Conservation (phyloP, 2,329 filamentous ascomycete species). For the Cercospora sp. region DNA sequence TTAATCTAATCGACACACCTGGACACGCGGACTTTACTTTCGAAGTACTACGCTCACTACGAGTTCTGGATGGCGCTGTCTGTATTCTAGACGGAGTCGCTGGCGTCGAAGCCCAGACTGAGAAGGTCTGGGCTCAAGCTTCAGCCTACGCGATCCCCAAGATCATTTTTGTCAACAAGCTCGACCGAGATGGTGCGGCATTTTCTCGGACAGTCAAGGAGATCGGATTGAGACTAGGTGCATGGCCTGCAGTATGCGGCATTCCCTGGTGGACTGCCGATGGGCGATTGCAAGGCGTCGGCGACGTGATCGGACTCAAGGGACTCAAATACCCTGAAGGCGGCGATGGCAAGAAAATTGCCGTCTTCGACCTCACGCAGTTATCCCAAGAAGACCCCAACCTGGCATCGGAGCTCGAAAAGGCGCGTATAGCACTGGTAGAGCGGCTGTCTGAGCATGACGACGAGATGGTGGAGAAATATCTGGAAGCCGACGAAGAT, state of each 20-base stretch:
- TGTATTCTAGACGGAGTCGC: conserved; percentile 91
- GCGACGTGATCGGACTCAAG: conserved; percentile 75
- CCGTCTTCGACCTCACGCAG: conserved; percentile 56
- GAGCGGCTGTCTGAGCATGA: conserved; percentile 88
- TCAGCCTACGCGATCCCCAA: conserved; percentile 81
- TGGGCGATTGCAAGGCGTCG: conserved; percentile 76
- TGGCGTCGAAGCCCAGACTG: conserved; percentile 93
- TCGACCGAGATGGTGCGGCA: conserved; percentile 76
- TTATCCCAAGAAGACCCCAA: conserved; percentile 51
- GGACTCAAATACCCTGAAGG: conserved; percentile 72
- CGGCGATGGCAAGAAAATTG: conserved; percentile 60
- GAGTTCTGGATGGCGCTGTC: conserved; percentile 85
- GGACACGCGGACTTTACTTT: conserved; percentile 98
- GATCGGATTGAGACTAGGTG: conserved; percentile 73
- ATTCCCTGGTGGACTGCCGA: conserved; percentile 86
- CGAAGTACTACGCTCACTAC: conserved; percentile 86
- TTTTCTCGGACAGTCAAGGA: conserved; percentile 86
- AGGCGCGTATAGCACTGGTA: conserved; percentile 73
- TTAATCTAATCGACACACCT: conserved; percentile 94
- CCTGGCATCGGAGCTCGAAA: conserved; percentile 67
- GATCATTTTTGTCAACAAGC: conserved; percentile 79
- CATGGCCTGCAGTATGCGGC: conserved; percentile 88
- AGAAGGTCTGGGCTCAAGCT: conserved; percentile 92
- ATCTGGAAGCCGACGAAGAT: conserved; percentile 74
- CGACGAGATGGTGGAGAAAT: conserved; percentile 79